Percentiles rank a stretch among this genome's conserved stretches.
Conservation (phyloP, 805 yeast species). For the Candida glaebosa region DNA sequence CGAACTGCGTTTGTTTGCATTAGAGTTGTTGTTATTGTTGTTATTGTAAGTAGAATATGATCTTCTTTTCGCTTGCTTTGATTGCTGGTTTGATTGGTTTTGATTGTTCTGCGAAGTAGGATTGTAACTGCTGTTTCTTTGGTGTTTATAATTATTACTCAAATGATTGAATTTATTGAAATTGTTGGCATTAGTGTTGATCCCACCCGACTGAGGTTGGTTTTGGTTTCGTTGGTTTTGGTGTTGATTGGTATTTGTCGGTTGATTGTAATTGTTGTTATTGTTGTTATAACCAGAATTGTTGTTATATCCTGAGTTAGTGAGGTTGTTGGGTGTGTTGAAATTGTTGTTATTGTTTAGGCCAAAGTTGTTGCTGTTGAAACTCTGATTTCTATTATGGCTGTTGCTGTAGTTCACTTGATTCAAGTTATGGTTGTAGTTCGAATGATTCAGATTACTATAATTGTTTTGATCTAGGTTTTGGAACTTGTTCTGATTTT, state of each 20-base stretch:
- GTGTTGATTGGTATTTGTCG: conserved; percentile 7
- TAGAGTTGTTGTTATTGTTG: conserved; percentile 11
- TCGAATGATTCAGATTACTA: conserved; percentile 1
- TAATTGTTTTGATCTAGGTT: conserved; percentile 1
- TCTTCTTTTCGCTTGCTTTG: conserved; percentile 24
- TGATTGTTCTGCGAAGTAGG: conserved; percentile 3
- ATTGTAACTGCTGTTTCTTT: conserved; percentile 10
- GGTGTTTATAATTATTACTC: conserved; percentile 9
- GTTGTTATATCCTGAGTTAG: conserved; percentile 2
- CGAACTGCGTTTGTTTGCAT: conserved; percentile 16
- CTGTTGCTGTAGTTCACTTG: conserved; percentile 5
- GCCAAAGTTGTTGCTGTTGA: conserved; percentile 3
- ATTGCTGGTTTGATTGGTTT: conserved; percentile 4
- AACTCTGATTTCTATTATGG: conserved; percentile 6
- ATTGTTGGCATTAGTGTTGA: conserved; percentile 5
- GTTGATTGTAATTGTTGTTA: conserved; percentile 5
- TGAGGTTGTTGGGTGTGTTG: conserved; percentile 5
- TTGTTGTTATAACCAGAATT: conserved; percentile 8
- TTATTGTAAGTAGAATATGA: conserved; percentile 14
- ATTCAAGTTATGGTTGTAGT: conserved; percentile 4
- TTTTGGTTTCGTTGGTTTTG: neutral
- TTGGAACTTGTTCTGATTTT: conserved; percentile 1
- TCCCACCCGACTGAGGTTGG: neutral
- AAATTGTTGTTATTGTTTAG: conserved; percentile 5
- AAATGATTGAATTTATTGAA: conserved; percentile 3